These are phyloP conservation scores for Ophiostoma montium DNA, from an alignment of 2,329 filamentous ascomycete species.

Conservation along the genomic window DNA sequence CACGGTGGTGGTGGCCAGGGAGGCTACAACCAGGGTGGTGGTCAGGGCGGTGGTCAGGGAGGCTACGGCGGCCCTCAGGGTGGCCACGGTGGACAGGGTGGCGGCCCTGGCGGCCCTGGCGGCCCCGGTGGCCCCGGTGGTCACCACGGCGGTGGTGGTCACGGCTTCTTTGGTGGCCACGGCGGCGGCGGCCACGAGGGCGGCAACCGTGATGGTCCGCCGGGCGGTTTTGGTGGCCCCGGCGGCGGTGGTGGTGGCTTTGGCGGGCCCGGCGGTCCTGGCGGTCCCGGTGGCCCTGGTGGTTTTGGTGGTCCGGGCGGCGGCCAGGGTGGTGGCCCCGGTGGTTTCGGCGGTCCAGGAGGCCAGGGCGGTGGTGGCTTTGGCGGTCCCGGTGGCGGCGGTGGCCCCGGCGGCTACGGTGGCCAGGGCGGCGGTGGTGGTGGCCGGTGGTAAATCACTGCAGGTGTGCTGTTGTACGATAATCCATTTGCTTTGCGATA, in stretches of 20 bases:
- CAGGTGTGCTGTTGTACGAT: neutral
- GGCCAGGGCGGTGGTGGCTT: neutral
- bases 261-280: neutral
- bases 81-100: neutral
- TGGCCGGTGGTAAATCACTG: neutral
- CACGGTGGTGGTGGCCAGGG: neutral
- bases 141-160: neutral
- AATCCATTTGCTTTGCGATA: neutral
- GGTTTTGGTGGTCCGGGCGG: neutral
- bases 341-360: neutral
- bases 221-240: neutral
- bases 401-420: neutral
- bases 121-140: neutral
- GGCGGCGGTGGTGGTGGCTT: neutral
- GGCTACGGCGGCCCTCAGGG: neutral
- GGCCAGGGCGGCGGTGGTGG: neutral
- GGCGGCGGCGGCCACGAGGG: neutral
- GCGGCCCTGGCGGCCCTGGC: neutral
- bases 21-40: neutral
- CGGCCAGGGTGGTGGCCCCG: neutral
- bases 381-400: neutral
- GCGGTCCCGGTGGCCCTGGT: neutral
- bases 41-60: neutral
- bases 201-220: neutral
- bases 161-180: neutral